A percentile compares a stretch with the other conserved stretches of the same genome.
phyloP scores from a whole-genome alignment of 116 monocot species.

The Phalaenopsis hybrid region DNA sequence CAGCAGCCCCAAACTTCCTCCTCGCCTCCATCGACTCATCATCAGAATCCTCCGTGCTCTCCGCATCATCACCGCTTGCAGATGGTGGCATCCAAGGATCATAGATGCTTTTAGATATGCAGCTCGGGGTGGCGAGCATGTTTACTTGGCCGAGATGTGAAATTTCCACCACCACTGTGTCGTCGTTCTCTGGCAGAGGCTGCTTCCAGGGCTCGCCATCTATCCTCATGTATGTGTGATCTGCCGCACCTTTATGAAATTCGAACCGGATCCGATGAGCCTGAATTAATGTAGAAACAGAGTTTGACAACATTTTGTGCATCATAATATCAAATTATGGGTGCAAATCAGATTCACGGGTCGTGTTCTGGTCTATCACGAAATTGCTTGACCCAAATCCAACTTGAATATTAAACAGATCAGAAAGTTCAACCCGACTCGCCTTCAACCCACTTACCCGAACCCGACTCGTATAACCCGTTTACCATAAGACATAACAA shows the following conservation, averaged over 20 bases:
- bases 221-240: conserved; percentile 87
- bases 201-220: conserved; percentile 99
- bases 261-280: conserved; percentile 74
- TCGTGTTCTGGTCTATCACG: too few species aligned
- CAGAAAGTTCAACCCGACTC: too few species aligned
- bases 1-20: conserved; percentile 93
- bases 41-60: conserved; percentile 9
- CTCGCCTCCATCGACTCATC: conserved; percentile 54
- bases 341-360: too few species aligned
- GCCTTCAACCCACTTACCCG: too few species aligned
- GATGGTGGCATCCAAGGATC: conserved; percentile 27
- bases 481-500: too few species aligned
- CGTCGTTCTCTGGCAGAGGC: conserved; percentile 67
- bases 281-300: conserved; percentile 22
- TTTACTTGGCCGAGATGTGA: conserved; percentile 83
- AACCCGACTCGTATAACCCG: too few species aligned
- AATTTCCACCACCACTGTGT: conserved; percentile 82
- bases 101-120: conserved; percentile 60
- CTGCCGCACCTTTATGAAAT: conserved; percentile 73
- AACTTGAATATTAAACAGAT: too few species aligned
- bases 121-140: conserved; percentile 59
- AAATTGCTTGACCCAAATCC: too few species aligned
- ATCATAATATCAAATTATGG: background rate
- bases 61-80: conserved; percentile 15
- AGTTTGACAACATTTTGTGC: background rate